A percentile compares a stretch with the other conserved stretches of the same genome.
Conservation (phyloP, 164 flowering plant genomes). For the Amborella trichopoda region DNA sequence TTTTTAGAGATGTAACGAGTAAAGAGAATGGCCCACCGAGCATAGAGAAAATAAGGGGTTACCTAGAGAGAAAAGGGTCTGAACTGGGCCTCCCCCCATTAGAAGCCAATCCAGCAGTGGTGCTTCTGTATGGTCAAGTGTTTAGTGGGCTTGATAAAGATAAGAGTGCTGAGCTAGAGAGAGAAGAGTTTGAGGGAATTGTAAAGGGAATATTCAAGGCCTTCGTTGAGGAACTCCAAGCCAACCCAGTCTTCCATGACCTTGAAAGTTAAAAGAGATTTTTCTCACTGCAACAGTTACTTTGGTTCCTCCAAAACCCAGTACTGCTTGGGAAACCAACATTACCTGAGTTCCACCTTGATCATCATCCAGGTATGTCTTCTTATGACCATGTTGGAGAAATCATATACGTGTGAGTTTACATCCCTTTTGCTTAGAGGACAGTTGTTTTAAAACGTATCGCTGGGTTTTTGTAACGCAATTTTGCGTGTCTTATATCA, state of each 20-base stretch:
- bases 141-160: conserved; percentile 24
- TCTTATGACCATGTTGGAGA: no score
- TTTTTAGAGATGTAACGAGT: conserved; percentile 11
- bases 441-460: no score
- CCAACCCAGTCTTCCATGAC: conserved; percentile 36
- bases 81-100: conserved; percentile 42
- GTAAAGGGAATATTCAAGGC: conserved; percentile 40
- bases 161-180: conserved; percentile 15
- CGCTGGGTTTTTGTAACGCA: no score
- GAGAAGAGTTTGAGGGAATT: conserved; percentile 18
- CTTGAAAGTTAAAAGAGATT: no score
- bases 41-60: conserved; percentile 19
- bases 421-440: no score
- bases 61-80: conserved; percentile 32
- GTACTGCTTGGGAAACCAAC: no score
- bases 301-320: no score
- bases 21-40: conserved; percentile 8
- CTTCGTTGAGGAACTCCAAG: conserved; percentile 41
- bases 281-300: no score
- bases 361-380: no score
- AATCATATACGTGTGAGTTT: no score
- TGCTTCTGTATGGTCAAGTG: conserved; percentile 40
- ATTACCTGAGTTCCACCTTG: no score
- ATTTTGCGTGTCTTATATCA: no score
- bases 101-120: conserved; percentile 35